Base-by-base conservation (phyloP, 1,284 basidiomycete species). In the Boletellus deceptivus region DNA sequence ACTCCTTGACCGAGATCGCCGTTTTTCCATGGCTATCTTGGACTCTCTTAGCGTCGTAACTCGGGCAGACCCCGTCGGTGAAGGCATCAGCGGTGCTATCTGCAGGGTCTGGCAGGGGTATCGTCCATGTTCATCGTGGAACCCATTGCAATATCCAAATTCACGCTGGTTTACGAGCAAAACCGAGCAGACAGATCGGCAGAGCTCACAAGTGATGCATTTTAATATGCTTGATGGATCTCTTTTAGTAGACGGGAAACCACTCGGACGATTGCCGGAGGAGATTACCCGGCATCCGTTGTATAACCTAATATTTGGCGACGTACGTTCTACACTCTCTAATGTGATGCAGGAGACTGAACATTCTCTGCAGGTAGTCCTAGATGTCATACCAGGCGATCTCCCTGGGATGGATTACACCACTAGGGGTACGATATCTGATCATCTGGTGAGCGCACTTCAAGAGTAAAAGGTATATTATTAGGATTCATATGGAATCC, bases 201-300 rank as follows among this genome's bases (percentile, higher is more conserved):
- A 56, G n/a, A 16, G 25, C 8, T 42, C 57, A 4, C 64, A 70
- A 27, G 25, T 10, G 7, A 61, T 80, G 0, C 66, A 73, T 49
- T 54, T 74, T 13, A 69, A 81, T 47, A 33, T 78, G 1, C 52
- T 78, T 6, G 58, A 69, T 33, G 78, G 78, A 9, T 51, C 55
- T 8, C 62, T 81, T 6, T 60, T 77, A 8, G 65, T 80, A 8
- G 59, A 74, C 41, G 78, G 75, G 0, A 68, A 67, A 43, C 64
- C 70, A 1, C 46, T 76, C 5, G 70, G 71, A 6, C 66, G 69
- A 20, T 62, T 80, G 10, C 74, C 76, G 13, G 13, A 31, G 4
- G 29, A 31, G 13, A 31, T 31, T 31, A 31, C 29, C 29, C 11
- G 13, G 2, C 29, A 31, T 31, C 13, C 29, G 29, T 31, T 31